Evolutionary conservation across 2,329 filamentous ascomycete genomes (phyloP), one percentile per base, ranked within the genome.

Genomic region (Verticillium albo-atrum): DNA sequence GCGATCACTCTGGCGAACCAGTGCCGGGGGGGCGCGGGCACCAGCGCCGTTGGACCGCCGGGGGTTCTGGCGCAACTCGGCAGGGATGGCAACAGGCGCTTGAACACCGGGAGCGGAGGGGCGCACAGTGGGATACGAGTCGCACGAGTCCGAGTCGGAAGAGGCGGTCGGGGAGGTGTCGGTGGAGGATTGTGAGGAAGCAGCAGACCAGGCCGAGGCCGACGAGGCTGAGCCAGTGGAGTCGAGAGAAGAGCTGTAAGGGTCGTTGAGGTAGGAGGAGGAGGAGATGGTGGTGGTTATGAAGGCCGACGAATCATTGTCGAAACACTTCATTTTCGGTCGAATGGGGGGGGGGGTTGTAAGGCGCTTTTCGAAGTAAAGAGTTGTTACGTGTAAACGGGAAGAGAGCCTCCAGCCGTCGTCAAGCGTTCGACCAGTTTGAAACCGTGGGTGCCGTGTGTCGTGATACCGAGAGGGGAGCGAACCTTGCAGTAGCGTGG

Each of bases 1-100:
- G 72, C 93, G 90, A 77, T 97, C 92, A 70, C 87, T 86, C 79
- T 97, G 93, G 69, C 93, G 89, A 64, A 93, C 82, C 65, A 97
- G 84, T 60, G 89, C 78, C 55, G 94, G 91, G 68, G 90, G 89
- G 68, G 84, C 82, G n/a, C 62, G 57, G 67, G 84, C 83, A 65
- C 84, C 75, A 68, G 83, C 81, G 61, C 81, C 75, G 60, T 77
- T 81, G 56, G 82, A 84, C 63, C 83, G 81, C 61, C 85, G 80
- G 10, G 85, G 84, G 65, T 89, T 86, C 68, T 87, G 86, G 63
- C 88, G 85, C 69, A 87, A 78, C 67, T 89, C 85, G 57, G 79
- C 72, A 35, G 87, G 81, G 52, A 88, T 76, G 58, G 71, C 64
- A 58, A 70, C 67, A n/a, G 72, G 68, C 57, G 28, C 60, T 47